phyloP scores from a whole-genome alignment of 345 rosid genomes.

The Populus simonii region DNA sequence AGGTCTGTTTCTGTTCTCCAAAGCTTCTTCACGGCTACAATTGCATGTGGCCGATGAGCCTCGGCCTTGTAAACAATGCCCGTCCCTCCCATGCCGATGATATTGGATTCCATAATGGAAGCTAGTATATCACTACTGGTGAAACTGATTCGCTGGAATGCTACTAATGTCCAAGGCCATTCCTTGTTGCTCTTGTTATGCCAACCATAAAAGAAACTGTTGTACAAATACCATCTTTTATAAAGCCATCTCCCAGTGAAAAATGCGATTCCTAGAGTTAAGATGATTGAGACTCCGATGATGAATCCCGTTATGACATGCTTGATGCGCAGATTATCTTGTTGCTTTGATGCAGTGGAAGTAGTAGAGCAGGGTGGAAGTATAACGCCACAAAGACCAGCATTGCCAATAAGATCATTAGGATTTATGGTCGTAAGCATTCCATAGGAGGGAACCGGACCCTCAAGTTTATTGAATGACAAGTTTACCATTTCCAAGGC shows the following conservation, averaged over 20 bases:
- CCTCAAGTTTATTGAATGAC: conserved; percentile 76
- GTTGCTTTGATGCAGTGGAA: conserved; percentile 38
- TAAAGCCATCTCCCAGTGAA: conserved; percentile 43
- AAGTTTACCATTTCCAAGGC: conserved; percentile 77
- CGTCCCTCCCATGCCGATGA: conserved; percentile 90
- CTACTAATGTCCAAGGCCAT: conserved; percentile 94
- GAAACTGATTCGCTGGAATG: conserved; percentile 86
- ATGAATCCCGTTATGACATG: conserved; percentile 60
- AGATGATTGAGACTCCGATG: conserved; percentile 54
- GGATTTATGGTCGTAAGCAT: conserved; percentile 74
- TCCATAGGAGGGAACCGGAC: conserved; percentile 78
- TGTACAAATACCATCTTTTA: conserved; percentile 49
- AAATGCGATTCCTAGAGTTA: conserved; percentile 47
- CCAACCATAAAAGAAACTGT: conserved; percentile 52
- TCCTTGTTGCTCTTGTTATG: conserved; percentile 48
- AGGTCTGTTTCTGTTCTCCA: conserved; percentile 69
- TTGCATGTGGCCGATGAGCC: conserved; percentile 42
- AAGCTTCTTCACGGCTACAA: conserved; percentile 82
- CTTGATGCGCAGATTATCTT: conserved; percentile 43
- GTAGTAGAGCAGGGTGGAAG: conserved; percentile 69
- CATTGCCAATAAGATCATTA: conserved; percentile 62
- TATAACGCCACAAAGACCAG: conserved; percentile 73
- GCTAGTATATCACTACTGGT: conserved; percentile 68
- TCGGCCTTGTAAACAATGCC: conserved; percentile 87
- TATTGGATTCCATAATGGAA: conserved; percentile 70